Base-by-base conservation (phyloP, 768 basidiomycete genomes). In the Rickenella mellea region DNA sequence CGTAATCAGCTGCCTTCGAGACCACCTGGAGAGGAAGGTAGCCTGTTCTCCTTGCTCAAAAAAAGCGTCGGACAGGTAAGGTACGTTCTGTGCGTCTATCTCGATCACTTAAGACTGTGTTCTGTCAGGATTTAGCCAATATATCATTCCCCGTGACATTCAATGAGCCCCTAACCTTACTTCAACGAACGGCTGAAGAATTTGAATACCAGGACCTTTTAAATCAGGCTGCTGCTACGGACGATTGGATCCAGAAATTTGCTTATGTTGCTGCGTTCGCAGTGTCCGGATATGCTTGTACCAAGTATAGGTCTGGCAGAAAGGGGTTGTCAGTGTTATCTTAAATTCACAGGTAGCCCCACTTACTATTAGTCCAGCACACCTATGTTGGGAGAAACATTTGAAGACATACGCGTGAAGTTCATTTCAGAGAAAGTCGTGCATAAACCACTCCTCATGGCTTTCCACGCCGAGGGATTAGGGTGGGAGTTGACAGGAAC, bases 371-470 rank as follows among this genome's bases (percentile, higher is more conserved):
- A 39, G 25, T 51, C 25, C 44, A 90, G 86, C 51, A 92, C 88
- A 49, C 89, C 89, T 1, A 80, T 91, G 78, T 73, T 90, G 37
- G 84, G 76, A 3, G 89, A 93, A 60, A 91, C 89, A 2, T 93
- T 84, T 47, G 89, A 93, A 60, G 83, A 89, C 48, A 53, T 67
- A 33, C 76, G 86, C 31, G 80, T 85, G 76, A 79, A 74, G 44
- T 86, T 90, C 54, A 71, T 92, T 39, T 81, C 85, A 35, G 88
- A 92, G 64, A 92, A 92, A 66, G 87, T 89, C 48, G 74, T 74
- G 28, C 89, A 92, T 55, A 80, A 85, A 51, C 88, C 88, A 10
- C 71, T 91, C 28, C 69, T 90, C 52, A 76, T 90, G 53, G 89
- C 87, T 3, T 89, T 83, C 61, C 85, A 88, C 53, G 89, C 87